These are phyloP conservation scores for Syzygium jambos DNA, from an alignment of 345 rosid species.

Conservation along the genomic window DNA sequence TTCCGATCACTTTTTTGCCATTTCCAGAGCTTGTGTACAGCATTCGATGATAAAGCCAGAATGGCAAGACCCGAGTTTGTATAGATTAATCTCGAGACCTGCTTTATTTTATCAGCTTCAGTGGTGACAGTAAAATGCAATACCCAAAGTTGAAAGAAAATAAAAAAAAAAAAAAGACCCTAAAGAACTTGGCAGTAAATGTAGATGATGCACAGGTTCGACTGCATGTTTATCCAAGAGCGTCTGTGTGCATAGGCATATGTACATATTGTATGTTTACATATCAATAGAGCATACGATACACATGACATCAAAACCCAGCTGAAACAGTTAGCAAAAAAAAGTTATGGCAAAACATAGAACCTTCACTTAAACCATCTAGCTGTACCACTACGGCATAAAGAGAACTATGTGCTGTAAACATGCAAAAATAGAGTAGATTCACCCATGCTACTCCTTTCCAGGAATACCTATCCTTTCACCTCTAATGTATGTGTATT, in stretches of 20 bases:
- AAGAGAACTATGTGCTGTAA: neutral
- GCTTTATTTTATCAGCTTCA: conserved; percentile 8
- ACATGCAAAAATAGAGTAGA: neutral
- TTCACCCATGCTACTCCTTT: neutral
- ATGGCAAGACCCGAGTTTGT: conserved; percentile 75
- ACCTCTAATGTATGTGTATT: neutral
- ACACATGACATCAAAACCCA: neutral
- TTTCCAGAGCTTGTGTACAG: conserved; percentile 92
- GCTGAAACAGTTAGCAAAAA: neutral
- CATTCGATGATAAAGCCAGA: conserved; percentile 81
- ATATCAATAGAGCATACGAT: neutral
- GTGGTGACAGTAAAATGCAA: neutral
- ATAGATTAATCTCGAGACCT: conserved; percentile 75
- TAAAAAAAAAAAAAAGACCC: neutral
- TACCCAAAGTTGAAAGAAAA: neutral
- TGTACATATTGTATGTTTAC: neutral
- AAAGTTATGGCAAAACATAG: neutral
- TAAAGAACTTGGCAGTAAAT: neutral
- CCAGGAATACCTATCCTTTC: neutral
- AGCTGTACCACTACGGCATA: neutral
- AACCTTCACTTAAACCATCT: neutral
- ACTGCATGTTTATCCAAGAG: neutral
- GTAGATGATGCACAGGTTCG: neutral
- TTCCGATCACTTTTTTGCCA: conserved; percentile 80
- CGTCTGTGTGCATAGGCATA: neutral